Base-by-base conservation (phyloP, 106 monocot genomes). In the Xerophyta viscosa region DNA sequence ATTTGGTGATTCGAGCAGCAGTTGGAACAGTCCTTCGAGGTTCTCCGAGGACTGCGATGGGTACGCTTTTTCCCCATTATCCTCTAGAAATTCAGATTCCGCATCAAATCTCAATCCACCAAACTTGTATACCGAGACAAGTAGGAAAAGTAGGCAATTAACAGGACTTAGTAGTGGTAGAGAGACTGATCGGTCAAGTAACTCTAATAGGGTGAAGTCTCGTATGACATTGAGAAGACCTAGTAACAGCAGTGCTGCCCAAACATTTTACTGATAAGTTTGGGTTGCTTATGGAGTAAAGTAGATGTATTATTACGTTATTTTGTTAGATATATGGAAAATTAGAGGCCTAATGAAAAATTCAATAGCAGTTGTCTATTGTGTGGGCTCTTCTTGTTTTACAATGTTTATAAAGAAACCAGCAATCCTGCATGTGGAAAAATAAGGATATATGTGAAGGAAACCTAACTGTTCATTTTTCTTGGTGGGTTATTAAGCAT, bases 41-140 rank as follows among this genome's bases (percentile, higher is more conserved):
- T 57, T 54, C 15, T 68, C 68, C 5, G 74, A 75, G 46, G 78
- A 68, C 41, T 54, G 63, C 0, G 59, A 63, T 56, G 43, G 51
- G 2, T 57, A 39, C 17, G 29, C 29, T 26, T 15, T 20, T 13
- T 71, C 52, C 51, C 54, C 76, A 14, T 46, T 46, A 7, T 46
- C 18, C 46, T 39, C 39, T 46, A 11, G 20, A 19, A 7, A 20
- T 46, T 46, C 20, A 3, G 52, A 52, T 21, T 72, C 65, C 11
- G 12, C 49, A 4, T 71, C 50, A 20, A 41, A 63, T n/a, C 22
- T 57, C 48, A 56, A 54, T 10, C 41, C 55, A 20, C 21, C 19
- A 9, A 6, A 46, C 21, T 63, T 64, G 74, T 20, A 22, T 68
- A 56, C 65, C 24, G 62, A 72, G 41, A 25, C 15, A 52, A 54